phyloP scores from a whole-genome alignment of 345 rosid species.

The Sonneratia caseolaris region DNA sequence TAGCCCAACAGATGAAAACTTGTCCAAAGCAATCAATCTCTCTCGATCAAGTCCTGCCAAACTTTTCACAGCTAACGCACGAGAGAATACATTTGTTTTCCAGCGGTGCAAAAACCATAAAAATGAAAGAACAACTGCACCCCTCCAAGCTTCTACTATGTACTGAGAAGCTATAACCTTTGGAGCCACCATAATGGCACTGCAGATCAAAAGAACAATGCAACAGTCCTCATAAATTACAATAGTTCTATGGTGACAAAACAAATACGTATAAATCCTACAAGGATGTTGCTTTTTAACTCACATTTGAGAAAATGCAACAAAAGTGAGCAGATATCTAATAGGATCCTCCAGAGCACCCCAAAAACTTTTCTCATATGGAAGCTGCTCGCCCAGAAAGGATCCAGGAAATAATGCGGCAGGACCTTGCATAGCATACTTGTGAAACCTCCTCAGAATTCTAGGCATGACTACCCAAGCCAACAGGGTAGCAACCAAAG shows the following conservation, averaged over 20 bases:
- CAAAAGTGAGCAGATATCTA: slow-evolving; percentile 65
- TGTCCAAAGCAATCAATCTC: slow-evolving; percentile 64
- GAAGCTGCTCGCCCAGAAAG: slow-evolving; percentile 29
- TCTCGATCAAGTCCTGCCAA: slow-evolving; percentile 45
- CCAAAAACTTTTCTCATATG: slow-evolving; percentile 79
- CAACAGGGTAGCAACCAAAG: slow-evolving; percentile 47
- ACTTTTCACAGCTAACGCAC: slow-evolving; percentile 36
- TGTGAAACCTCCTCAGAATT: slow-evolving; percentile 63
- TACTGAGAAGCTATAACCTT: slow-evolving; percentile 65
- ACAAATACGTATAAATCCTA: background rate
- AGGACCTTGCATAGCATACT: slow-evolving; percentile 41
- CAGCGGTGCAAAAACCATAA: slow-evolving; percentile 87
- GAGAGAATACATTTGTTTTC: slow-evolving; percentile 64
- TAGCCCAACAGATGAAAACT: slow-evolving; percentile 70
- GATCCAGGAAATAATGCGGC: slow-evolving; percentile 39
- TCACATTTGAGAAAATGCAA: slow-evolving; percentile 77
- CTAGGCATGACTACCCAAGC: slow-evolving; percentile 90
- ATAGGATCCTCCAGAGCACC: slow-evolving; percentile 89
- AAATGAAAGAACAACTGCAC: slow-evolving; percentile 64
- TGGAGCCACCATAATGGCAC: slow-evolving; percentile 85
- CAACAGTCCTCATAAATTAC: slow-evolving; percentile 2
- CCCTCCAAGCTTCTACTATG: slow-evolving; percentile 53
- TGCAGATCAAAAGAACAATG: slow-evolving; percentile 22
- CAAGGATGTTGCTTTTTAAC: slow-evolving; percentile 10
- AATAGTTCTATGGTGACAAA: background rate